phyloP scores from a whole-genome alignment of 305 asterid genomes.

The Solanum hybrid region DNA sequence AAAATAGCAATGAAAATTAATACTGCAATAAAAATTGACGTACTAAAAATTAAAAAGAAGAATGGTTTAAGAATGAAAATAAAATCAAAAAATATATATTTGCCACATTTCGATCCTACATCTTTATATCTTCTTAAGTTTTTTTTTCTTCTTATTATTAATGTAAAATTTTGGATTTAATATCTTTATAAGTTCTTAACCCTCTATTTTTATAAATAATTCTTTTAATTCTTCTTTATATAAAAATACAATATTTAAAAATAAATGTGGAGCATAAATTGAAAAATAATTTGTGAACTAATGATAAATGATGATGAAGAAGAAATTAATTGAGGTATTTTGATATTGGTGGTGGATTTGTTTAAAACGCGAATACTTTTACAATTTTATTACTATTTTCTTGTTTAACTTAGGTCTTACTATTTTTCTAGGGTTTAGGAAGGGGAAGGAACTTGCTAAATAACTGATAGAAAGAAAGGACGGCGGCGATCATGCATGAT shows the following conservation, averaged over 20 bases:
- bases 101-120: not conserved
- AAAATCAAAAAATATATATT: too few species aligned
- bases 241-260: not conserved
- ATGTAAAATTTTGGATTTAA: too few species aligned
- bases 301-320: not conserved
- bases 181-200: not conserved
- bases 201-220: not conserved
- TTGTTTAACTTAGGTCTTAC: not conserved
- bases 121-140: not conserved
- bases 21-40: too few species aligned
- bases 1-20: too few species aligned
- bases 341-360: not conserved
- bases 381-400: too few species aligned
- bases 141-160: too few species aligned
- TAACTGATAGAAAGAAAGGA: too few species aligned
- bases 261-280: not conserved
- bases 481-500: not conserved
- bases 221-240: not conserved
- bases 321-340: not conserved
- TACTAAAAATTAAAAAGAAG: too few species aligned
- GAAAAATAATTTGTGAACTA: not conserved
- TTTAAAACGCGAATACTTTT: fast-evolving
- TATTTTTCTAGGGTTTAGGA: too few species aligned
- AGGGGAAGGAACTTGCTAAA: not conserved
- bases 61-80: too few species aligned